These are phyloP conservation scores for Acrodontium crateriforme DNA, from an alignment of 2,329 filamentous ascomycete species.

Conservation along the genomic window DNA sequence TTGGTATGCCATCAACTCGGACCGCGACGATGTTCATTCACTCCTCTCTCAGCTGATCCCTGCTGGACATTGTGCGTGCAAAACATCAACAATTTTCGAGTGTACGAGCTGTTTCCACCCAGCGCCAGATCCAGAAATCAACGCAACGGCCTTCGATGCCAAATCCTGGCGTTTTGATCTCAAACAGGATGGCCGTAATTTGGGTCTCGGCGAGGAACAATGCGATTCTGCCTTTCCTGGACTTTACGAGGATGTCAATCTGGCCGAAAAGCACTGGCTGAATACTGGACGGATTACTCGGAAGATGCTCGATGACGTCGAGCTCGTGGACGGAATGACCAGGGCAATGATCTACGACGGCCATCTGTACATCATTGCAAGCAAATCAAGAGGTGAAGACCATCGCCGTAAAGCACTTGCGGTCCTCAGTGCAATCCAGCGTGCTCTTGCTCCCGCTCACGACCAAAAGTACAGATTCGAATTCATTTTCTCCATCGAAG, in stretches of 20 bases:
- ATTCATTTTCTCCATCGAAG: conserved; percentile 33
- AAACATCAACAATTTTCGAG: conserved; percentile 4
- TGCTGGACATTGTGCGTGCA: conserved; percentile 5
- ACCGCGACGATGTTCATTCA: conserved; percentile 3
- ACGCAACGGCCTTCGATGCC: too few relatives aligned
- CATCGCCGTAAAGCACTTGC: conserved; percentile 26
- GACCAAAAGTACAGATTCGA: conserved; percentile 26
- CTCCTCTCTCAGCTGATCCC: conserved; percentile 4
- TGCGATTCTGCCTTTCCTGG: conserved; percentile 16
- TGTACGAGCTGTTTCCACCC: conserved; percentile 3
- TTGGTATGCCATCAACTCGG: conserved; percentile 6
- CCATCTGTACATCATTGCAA: conserved; percentile 15
- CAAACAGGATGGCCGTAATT: conserved; percentile 10
- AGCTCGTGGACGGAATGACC: conserved; percentile 14
- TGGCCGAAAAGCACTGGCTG: conserved; percentile 12
- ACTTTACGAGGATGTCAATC: conserved; percentile 17
- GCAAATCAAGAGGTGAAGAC: conserved; percentile 4
- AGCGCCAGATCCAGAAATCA: too few relatives aligned
- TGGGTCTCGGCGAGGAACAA: conserved; percentile 9
- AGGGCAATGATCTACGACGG: conserved; percentile 17
- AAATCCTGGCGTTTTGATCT: too few relatives aligned
- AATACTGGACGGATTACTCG: conserved; percentile 8
- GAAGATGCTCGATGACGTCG: conserved; percentile 11
- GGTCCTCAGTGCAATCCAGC: conserved; percentile 32
- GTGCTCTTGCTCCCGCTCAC: too few relatives aligned